Conservation (phyloP, 2,329 filamentous ascomycete genomes). For the Macroventuria anomochaeta region DNA sequence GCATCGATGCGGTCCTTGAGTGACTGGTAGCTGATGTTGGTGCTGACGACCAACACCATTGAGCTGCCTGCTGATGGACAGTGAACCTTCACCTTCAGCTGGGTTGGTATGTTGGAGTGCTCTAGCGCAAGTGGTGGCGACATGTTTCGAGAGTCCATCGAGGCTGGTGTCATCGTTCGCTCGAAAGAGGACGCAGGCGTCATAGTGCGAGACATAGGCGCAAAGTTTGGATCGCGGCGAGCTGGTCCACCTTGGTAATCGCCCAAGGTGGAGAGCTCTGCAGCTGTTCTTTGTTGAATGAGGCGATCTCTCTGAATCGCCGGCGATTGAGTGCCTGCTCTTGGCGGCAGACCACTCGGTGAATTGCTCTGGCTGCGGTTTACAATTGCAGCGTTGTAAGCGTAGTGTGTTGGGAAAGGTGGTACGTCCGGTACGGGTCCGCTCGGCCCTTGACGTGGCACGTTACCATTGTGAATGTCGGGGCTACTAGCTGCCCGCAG, state of each 20-base stretch:
- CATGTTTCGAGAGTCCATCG: conserved; percentile 49
- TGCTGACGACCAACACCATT: conserved; percentile 93
- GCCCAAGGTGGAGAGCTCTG: conserved; percentile 49
- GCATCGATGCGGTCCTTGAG: conserved; percentile 95
- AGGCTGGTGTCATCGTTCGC: conserved; percentile 46
- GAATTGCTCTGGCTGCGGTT: conserved; percentile 84
- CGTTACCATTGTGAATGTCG: conserved; percentile 75
- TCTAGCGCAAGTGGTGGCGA: conserved; percentile 47
- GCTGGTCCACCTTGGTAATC: conserved; percentile 39
- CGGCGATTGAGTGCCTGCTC: conserved; percentile 74
- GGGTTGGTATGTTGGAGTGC: conserved; percentile 62
- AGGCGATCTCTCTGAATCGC: conserved; percentile 68
- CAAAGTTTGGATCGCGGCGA: conserved; percentile 42
- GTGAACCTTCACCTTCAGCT: conserved; percentile 95
- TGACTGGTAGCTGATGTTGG: conserved; percentile 92
- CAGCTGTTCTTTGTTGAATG: conserved; percentile 48
- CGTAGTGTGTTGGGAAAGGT: conserved; percentile 64
- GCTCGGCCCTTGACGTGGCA: conserved; percentile 64
- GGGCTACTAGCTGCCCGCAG: conserved; percentile 94
- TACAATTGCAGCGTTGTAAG: conserved; percentile 65
- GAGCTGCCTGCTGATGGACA: conserved; percentile 80
- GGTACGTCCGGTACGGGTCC: conserved; percentile 53
- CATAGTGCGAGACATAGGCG: conserved; percentile 42
- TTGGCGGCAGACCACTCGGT: conserved; percentile 71
- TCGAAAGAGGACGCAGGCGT: conserved; percentile 51